Base-by-base conservation (phyloP, 768 basidiomycete genomes). In the Sarcomyxa edulis region DNA sequence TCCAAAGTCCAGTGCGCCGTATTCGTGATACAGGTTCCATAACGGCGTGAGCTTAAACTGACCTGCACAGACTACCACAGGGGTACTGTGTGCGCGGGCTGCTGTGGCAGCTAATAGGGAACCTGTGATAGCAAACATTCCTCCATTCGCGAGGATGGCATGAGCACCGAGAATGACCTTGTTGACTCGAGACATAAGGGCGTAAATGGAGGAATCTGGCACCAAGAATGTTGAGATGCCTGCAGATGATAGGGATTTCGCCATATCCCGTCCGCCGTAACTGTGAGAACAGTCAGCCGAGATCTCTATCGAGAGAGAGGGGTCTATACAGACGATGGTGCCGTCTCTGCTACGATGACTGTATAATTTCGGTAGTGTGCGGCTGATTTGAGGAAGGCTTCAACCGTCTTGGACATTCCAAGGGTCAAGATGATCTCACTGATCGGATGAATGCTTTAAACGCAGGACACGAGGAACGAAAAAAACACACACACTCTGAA, bases 161-260 rank as follows among this genome's bases (percentile, higher is more conserved):
- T 97, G 95, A 8, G 93, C 86, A 20, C 93, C 91, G 32, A 99
- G 72, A 42, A 99, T 80, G 49, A 98, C 85, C 62, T 99, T 99
- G 66, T 93, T 95, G 44, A 95, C 87, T 43, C 95, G 81, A 4
- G 96, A 95, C 81, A 98, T 90, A 46, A 99, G 74, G 8, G 93
- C 91, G 55, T 87, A 95, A 57, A 97, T 83, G 18, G 92, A 93
- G 6, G 91, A 93, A 60, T 98, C 95, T 28, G 96, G 95, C 36
- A 98, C 84, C 33, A 99, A 84, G 56, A 97, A 87, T n/a, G 93
- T 95, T 5, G 90, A 90, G 46, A 98, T 92, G 33, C 82, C 82
- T 11, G 81, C 74, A 3, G 78, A 65, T 4, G 93, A 88, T 16
- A 97, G 71, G 3, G 84, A 76, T 49, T 77, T 66, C 1, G 94